Evolutionary conservation across 805 yeast species (phyloP), one percentile per base, ranked within the genome.

Genomic region (Candida methanosorbosa): DNA sequence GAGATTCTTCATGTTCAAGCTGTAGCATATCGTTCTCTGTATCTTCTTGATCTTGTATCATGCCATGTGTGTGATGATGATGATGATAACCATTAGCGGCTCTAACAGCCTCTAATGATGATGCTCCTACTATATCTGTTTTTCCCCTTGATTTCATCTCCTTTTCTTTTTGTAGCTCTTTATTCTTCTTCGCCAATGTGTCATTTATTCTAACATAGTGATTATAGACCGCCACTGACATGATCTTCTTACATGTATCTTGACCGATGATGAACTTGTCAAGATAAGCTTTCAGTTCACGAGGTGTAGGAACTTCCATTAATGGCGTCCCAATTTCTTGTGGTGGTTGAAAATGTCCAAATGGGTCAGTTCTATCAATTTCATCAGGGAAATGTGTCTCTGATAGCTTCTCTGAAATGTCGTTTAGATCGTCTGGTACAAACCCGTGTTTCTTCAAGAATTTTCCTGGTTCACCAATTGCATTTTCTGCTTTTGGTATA

Each of bases 171-270:
- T 40, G 40, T n/a, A n/a, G 12, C 9, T n/a, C 23, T 42, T 37
- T 13, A 35, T 7, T 15, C n/a, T 35, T 21, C 9, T 45, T 28
- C 5, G 38, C 23, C 9, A 38, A 22, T 2, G 43, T 57, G 39
- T 70, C 75, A 36, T 64, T 62, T 24, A 67, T 56, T 36, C 78
- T 56, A 27, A 73, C 42, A 39, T 71, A 72, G 45, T 75, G 81
- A 37, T 75, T 75, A 44, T 68, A 75, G 0, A 75, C 76, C 1
- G 79, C 78, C 9, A 75, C 81, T 25, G 78, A 65, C 50, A 75
- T 59, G n/a, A 73, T 70, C 44, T 68, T 69, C 48, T 75, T 75
- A 18, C 76, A 70, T 4, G 56, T 60, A 1, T 70, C 71, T 50
- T 75, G 81, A 0, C 80, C 81, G 18, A 75, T 58, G 14, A 75